Evolutionary conservation across 345 rosid genomes (phyloP).

Genomic region (Camelina neglecta): DNA sequence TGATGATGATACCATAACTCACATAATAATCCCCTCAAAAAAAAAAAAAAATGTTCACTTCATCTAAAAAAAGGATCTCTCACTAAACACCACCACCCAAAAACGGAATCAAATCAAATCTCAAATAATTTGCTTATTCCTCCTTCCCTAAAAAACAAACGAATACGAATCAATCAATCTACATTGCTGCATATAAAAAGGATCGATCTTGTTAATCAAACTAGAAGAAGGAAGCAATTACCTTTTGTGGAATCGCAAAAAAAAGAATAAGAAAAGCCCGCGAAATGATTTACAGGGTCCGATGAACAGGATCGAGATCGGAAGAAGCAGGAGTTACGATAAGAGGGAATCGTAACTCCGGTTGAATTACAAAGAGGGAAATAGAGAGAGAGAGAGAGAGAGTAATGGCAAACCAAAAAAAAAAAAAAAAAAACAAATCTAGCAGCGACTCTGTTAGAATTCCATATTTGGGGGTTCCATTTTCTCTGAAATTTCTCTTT

Average conservation of each 20-base stretch:
- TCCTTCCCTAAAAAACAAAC: slow-evolving; percentile 42
- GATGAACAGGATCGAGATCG: slow-evolving; percentile 36
- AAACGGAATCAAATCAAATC: slow-evolving; percentile 35
- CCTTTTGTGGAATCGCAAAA: slow-evolving; percentile 34
- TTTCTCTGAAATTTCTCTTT: slow-evolving; percentile 31
- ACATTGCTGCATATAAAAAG: slow-evolving; percentile 13
- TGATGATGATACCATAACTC: slow-evolving; percentile 80
- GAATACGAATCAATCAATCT: background rate
- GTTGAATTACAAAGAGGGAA: slow-evolving; percentile 27
- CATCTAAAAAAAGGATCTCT: slow-evolving; percentile 18
- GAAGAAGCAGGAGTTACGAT: slow-evolving; percentile 47
- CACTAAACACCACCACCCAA: slow-evolving; percentile 33
- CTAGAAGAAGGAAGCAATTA: background rate
- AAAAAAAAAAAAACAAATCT: slow-evolving; percentile 24
- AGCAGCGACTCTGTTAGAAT: slow-evolving; percentile 44
- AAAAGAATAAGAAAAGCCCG: background rate
- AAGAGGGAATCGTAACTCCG: slow-evolving; percentile 46
- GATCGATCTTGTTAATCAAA: background rate
- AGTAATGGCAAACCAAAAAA: slow-evolving; percentile 26
- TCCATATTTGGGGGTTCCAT: slow-evolving; percentile 42
- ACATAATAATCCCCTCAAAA: slow-evolving; percentile 61
- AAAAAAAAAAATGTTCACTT: slow-evolving; percentile 45
- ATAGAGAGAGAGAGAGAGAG: slow-evolving; percentile 17
- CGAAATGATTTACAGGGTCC: background rate
- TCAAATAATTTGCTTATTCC: slow-evolving; percentile 32